Evolutionary conservation across 306 rosid species (phyloP).

Genomic region (Prunus padus): DNA sequence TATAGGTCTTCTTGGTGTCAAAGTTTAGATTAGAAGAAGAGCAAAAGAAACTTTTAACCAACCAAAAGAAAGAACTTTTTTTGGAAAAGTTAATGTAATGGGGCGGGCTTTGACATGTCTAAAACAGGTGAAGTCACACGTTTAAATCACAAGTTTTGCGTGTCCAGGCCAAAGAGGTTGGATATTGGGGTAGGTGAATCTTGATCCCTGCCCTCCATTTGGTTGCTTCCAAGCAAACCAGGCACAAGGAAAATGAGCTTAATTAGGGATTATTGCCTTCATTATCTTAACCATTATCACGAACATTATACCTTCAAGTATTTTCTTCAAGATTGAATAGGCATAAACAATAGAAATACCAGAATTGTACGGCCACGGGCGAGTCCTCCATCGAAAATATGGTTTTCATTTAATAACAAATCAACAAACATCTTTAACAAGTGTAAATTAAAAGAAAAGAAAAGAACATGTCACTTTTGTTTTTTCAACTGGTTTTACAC

Average conservation of each 20-base stretch:
- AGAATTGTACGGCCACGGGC: too few relatives aligned
- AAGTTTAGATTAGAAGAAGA: background rate
- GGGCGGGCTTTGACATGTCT: background rate
- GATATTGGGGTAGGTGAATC: conserved; percentile 38
- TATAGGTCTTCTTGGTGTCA: background rate
- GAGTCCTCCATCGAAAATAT: background rate
- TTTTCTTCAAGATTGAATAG: background rate
- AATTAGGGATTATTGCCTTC: background rate
- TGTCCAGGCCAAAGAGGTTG: too few relatives aligned
- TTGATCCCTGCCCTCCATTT: conserved; percentile 43
- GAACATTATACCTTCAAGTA: background rate
- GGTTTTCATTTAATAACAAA: background rate
- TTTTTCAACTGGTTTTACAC: background rate
- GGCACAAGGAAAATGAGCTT: background rate
- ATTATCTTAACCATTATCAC: background rate
- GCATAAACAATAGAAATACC: too few relatives aligned
- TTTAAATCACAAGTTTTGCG: too few relatives aligned
- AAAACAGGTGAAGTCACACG: background rate
- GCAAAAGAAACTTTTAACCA: background rate
- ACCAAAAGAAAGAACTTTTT: background rate
- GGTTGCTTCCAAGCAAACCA: conserved; percentile 10
- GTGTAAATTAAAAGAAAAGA: background rate
- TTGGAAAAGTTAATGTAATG: background rate
- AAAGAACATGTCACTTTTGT: background rate
- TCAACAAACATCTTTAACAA: background rate